phyloP scores from a whole-genome alignment of 2,329 filamentous ascomycete species.

The Fusarium oligoseptatum region DNA sequence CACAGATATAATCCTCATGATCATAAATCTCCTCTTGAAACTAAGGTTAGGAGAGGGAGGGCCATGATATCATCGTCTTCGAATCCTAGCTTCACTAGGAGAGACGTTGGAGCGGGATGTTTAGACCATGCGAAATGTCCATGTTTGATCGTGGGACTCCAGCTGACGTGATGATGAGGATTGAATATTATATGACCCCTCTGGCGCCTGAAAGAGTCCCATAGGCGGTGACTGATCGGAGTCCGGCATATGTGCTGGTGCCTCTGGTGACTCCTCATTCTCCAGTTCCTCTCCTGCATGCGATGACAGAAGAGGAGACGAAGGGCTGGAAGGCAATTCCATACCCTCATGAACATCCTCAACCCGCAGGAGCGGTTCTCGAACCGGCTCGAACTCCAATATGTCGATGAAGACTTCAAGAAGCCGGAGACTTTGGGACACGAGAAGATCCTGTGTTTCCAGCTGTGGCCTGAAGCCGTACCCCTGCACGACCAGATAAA shows the following conservation, averaged over 20 bases:
- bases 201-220: not conserved
- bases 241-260: not conserved
- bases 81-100: not conserved
- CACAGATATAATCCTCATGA: not conserved
- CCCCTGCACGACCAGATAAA: not conserved
- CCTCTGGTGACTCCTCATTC: not conserved
- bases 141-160: not conserved
- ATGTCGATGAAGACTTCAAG: not conserved
- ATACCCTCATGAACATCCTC: not conserved
- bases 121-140: not conserved
- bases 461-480: not conserved
- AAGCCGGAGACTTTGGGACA: not conserved
- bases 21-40: not conserved
- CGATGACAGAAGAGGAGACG: not conserved
- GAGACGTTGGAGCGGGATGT: not conserved
- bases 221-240: not conserved
- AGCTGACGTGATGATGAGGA: not conserved
- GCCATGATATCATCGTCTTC: not conserved
- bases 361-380: not conserved
- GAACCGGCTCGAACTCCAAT: not conserved
- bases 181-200: not conserved
- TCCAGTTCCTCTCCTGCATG: not conserved
- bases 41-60: not conserved
- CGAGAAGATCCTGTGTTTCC: not conserved
- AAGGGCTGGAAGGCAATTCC: not conserved